These are phyloP conservation scores for Lumnitzera littorea DNA, from an alignment of 345 rosid genomes.

Conservation along the genomic window DNA sequence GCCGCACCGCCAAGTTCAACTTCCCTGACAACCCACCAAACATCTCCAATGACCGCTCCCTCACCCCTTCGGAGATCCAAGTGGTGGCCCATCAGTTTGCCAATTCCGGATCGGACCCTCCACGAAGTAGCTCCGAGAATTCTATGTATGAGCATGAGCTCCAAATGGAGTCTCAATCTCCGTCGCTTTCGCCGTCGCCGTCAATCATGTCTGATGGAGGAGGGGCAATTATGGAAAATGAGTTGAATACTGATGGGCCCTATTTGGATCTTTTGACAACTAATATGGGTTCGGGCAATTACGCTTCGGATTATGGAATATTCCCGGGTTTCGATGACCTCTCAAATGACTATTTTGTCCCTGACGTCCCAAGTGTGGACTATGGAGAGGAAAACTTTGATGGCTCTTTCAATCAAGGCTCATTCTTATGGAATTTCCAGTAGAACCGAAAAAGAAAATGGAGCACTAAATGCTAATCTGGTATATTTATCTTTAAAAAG, in stretches of 20 bases:
- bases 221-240: slow-evolving; percentile 2
- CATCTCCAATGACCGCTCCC: slow-evolving; percentile 38
- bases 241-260: slow-evolving; percentile 5
- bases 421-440: slow-evolving; percentile 62
- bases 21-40: slow-evolving; percentile 66
- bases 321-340: slow-evolving; percentile 51
- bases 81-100: slow-evolving; percentile 56
- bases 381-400: slow-evolving; percentile 32
- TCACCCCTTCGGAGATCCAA: slow-evolving; percentile 49
- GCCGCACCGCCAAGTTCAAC: slow-evolving; percentile 48
- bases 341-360: slow-evolving; percentile 24
- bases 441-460: neutral
- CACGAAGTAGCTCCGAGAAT: slow-evolving; percentile 6
- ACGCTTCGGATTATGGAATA: slow-evolving; percentile 34
- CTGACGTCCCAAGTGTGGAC: slow-evolving; percentile 15
- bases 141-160: slow-evolving; percentile 21
- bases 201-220: slow-evolving; percentile 22
- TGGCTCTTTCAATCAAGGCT: slow-evolving; percentile 19
- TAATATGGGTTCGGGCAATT: slow-evolving; percentile 17
- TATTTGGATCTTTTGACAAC: slow-evolving; percentile 20
- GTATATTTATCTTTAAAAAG: neutral
- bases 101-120: slow-evolving; percentile 20
- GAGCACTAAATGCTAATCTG: neutral
- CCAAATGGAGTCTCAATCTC: slow-evolving; percentile 39
- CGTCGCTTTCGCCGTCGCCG: slow-evolving; percentile 30